Evolutionary conservation across 352 stramenopile species (phyloP), one percentile per base, ranked within the genome.

Genomic region (Pelagophyceae sp.): DNA sequence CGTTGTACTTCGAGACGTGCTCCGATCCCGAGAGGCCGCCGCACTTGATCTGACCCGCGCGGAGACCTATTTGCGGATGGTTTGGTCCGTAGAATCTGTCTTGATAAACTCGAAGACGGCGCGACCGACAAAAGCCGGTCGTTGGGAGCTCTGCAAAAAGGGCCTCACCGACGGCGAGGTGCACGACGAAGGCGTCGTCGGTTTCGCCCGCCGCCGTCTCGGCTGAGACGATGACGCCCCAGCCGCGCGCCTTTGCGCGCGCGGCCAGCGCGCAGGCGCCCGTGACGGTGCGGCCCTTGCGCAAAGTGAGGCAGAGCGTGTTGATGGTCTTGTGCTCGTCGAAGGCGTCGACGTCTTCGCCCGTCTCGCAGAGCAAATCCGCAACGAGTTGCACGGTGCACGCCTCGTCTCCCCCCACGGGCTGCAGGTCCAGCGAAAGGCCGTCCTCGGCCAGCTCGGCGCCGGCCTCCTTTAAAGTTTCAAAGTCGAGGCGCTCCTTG

Each of bases 321-420:
- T 74, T 74, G 35, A 60, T 27, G 2, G 67, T 74, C 38, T 74
- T 74, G 2, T 31, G 35, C 35, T 74, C 67, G 67, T 74, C 67
- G 67, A 33, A 74, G 2, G 5, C 33, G 67, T 74, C 67, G 23
- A 74, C 17, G 67, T 51, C 67, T 2, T 74, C 35, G 33, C 15
- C 15, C 17, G 19, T 58, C 15, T 31, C 35, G 67, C 67, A 74
- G 15, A 32, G 2, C 15, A 35, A 33, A n/a, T 51, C 67, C 17
- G 17, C 67, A 11, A 33, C 67, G 67, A 74, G 35, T 37, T 74
- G 67, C 35, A 74, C 15, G 15, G 67, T 58, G 67, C 67, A 74
- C 15, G 11, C 27, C 5, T 51, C 33, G 67, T 74, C 67, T 11
- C 67, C 67, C 17, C 67, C 67, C 35, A 74, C 33, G 67, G 67